These are phyloP conservation scores for Trichoderma sp. DNA, from an alignment of 2,329 filamentous ascomycete genomes.

Conservation along the genomic window DNA sequence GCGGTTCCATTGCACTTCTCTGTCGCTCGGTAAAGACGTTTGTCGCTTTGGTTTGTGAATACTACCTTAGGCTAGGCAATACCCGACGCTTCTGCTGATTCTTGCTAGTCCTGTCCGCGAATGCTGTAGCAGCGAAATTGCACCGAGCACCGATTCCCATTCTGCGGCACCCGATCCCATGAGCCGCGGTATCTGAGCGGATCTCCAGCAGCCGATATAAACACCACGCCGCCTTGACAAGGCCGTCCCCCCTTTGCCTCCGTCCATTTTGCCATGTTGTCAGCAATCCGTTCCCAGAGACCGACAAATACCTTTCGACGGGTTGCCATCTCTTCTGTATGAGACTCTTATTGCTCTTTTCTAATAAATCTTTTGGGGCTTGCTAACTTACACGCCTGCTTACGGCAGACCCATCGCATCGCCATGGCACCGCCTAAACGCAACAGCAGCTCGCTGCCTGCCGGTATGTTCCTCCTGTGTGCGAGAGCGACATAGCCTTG, in stretches of 20 bases:
- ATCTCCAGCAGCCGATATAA: slow-evolving; percentile 18
- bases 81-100: not conserved
- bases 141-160: not conserved
- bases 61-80: not conserved
- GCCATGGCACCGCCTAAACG: slow-evolving; percentile 56
- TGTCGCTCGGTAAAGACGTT: not conserved
- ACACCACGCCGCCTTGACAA: not conserved
- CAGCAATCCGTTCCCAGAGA: slow-evolving; percentile 35
- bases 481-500: not conserved
- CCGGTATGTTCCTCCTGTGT: slow-evolving; percentile 41
- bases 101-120: not conserved
- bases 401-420: slow-evolving; percentile 23
- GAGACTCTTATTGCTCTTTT: not conserved
- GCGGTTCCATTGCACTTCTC: slow-evolving; percentile 2
- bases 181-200: slow-evolving; percentile 19
- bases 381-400: not conserved
- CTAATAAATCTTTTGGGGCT: not conserved
- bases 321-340: slow-evolving; percentile 30
- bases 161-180: not conserved
- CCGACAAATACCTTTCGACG: slow-evolving; percentile 39
- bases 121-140: not conserved
- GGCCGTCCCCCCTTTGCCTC: not conserved
- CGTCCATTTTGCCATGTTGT: slow-evolving; percentile 37
- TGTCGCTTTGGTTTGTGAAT: not conserved
- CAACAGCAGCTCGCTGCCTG: slow-evolving; percentile 59